Evolutionary conservation across 441 rosid species (phyloP).

Genomic region (Erysimum cheiri): DNA sequence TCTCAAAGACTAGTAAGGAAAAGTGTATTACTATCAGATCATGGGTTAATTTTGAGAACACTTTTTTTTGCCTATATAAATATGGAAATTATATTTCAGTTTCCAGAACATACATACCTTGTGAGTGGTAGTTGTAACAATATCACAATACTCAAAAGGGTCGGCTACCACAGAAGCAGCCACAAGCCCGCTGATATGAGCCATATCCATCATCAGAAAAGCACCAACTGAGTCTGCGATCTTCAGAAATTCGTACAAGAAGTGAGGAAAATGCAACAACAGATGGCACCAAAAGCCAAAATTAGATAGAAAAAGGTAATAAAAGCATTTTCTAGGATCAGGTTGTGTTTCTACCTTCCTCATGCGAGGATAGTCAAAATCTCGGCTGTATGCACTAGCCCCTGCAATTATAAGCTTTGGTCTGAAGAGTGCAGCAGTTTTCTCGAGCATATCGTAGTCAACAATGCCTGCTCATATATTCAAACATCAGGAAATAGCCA

Average conservation of each 20-base stretch:
- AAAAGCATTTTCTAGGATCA: not conserved
- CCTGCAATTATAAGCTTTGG: conserved; percentile 94
- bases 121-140: conserved; percentile 94
- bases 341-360: conserved; percentile 64
- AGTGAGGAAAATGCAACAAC: conserved; percentile 18
- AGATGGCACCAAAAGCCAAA: conserved; percentile 22
- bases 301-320: not conserved
- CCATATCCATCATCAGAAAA: conserved; percentile 98
- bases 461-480: conserved; percentile 62
- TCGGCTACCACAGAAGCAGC: conserved; percentile 87
- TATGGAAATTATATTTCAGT: conserved; percentile 17
- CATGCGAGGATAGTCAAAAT: conserved; percentile 90
- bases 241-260: conserved; percentile 48
- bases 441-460: conserved; percentile 92
- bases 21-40: conserved; percentile 2
- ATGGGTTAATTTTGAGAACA: not conserved
- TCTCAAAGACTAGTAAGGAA: conserved; percentile 70
- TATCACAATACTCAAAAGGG: conserved; percentile 86
- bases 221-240: conserved; percentile 90
- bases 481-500: conserved; percentile 32
- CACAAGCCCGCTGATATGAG: conserved; percentile 90
- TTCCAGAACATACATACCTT: conserved; percentile 59
- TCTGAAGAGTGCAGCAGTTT: conserved; percentile 80
- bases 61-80: not conserved
- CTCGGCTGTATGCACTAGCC: conserved; percentile 95